These are phyloP conservation scores for Hyphodiscus hymeniophilus DNA, from an alignment of 495 filamentous ascomycete genomes.

Conservation along the genomic window DNA sequence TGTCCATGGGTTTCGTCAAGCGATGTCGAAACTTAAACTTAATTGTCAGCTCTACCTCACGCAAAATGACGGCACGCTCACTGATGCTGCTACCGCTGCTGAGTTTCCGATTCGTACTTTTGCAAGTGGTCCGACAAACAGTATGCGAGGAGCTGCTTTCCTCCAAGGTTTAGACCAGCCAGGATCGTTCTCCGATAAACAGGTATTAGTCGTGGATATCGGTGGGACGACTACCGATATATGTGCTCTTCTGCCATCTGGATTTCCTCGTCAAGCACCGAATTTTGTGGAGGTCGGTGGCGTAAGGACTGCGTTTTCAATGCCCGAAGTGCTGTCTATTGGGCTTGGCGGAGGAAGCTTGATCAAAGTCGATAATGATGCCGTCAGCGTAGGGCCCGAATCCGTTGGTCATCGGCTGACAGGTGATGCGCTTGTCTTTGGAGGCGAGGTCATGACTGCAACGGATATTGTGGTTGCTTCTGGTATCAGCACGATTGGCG, in stretches of 20 bases:
- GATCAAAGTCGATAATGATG: conserved; percentile 23
- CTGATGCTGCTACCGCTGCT: conserved; percentile 36
- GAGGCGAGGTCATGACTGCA: conserved; percentile 37
- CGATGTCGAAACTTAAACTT: conserved; percentile 36
- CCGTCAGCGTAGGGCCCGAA: conserved; percentile 33
- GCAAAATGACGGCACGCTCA: conserved; percentile 47
- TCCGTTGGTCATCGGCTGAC: conserved; percentile 33
- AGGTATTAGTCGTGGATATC: conserved; percentile 1
- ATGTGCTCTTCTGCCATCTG: conserved; percentile 33
- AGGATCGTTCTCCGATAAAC: not conserved
- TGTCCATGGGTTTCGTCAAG: conserved; percentile 37
- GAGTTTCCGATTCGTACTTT: conserved; percentile 43
- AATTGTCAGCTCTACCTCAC: conserved; percentile 44
- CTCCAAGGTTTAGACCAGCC: conserved; percentile 15
- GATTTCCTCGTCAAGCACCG: conserved; percentile 44
- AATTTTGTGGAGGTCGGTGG: conserved; percentile 38
- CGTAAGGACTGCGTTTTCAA: conserved; percentile 41
- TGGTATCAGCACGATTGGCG: conserved; percentile 9
- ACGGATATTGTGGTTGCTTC: conserved; percentile 37
- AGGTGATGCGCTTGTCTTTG: conserved; percentile 37
- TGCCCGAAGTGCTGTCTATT: conserved; percentile 42
- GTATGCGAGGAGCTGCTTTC: conserved; percentile 46
- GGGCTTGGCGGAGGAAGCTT: conserved; percentile 47
- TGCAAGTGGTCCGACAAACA: conserved; percentile 45
- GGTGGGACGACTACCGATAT: conserved; percentile 5